Percentiles rank a stretch among this genome's conserved stretches.
phyloP scores from a whole-genome alignment of 139 green algal genomes.

The Protoeuglena noctilucae region DNA sequence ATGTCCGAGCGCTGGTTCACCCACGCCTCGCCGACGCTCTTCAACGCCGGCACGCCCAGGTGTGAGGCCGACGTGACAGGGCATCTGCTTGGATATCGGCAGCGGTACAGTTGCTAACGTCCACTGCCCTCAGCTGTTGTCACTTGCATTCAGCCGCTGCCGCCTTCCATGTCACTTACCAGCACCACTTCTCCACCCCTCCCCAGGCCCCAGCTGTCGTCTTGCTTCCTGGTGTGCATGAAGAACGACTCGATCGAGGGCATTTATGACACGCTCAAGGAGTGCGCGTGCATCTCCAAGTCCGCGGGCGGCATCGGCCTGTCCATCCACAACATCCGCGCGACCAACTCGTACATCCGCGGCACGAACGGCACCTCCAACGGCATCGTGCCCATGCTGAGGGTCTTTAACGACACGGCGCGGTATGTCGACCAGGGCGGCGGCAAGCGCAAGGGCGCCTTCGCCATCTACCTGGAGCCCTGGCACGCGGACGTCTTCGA shows the following conservation, averaged over 20 bases:
- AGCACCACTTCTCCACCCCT: neutral
- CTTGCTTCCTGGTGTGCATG: constrained; percentile 92
- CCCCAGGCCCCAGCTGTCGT: constrained; percentile 76
- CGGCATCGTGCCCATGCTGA: constrained; percentile 96
- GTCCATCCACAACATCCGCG: constrained; percentile 88
- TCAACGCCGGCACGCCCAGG: constrained; percentile 96
- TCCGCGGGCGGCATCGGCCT: constrained; percentile 90
- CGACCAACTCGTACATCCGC: constrained; percentile 85
- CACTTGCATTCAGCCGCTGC: neutral
- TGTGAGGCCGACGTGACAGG: constrained; percentile 16
- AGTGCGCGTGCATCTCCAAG: constrained; percentile 96
- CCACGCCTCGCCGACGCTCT: constrained; percentile 93
- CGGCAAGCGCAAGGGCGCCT: constrained; percentile 94
- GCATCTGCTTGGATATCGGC: too few species aligned
- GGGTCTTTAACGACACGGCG: constrained; percentile 98
- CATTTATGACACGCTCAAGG: constrained; percentile 99
- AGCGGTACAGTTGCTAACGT: too few species aligned
- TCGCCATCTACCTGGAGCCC: constrained; percentile 96
- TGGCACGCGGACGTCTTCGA: constrained; percentile 98
- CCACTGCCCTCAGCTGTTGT: too few species aligned
- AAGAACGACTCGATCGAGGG: constrained; percentile 89
- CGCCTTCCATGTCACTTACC: neutral
- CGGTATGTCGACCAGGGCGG: constrained; percentile 79
- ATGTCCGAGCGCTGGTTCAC: constrained; percentile 93
- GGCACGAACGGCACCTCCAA: constrained; percentile 97